A percentile compares a stretch with the other conserved stretches of the same genome.
phyloP scores from a whole-genome alignment of 441 rosid genomes.

The Populus hybrid region DNA sequence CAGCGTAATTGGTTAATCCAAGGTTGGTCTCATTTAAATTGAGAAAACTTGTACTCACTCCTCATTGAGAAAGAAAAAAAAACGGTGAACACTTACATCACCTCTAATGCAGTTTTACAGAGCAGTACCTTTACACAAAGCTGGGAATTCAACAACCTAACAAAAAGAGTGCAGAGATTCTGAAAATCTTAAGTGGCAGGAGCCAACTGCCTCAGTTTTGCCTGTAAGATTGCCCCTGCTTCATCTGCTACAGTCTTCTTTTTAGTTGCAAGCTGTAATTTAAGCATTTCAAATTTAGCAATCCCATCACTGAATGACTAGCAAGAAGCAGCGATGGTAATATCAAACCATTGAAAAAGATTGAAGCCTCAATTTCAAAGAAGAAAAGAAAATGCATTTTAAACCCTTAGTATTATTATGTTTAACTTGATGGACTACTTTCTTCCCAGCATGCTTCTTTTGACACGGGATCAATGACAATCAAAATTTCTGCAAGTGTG shows the following conservation, averaged over 20 bases:
- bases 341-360: neutral
- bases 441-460: neutral
- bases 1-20: neutral
- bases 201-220: slow-evolving; percentile 64
- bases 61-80: neutral
- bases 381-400: neutral
- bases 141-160: slow-evolving; percentile 5
- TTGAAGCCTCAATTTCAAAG: neutral
- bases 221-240: slow-evolving; percentile 67
- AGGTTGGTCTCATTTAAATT: neutral
- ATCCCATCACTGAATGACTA: neutral
- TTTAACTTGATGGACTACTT: neutral
- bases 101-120: neutral
- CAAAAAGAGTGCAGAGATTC: slow-evolving; percentile 8
- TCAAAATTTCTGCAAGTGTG: neutral
- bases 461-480: neutral
- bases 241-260: slow-evolving; percentile 88
- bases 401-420: neutral
- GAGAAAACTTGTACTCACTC: neutral
- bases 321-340: neutral
- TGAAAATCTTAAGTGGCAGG: slow-evolving; percentile 37
- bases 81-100: neutral
- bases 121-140: neutral
- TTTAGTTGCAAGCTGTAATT: slow-evolving; percentile 72
- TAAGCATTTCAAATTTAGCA: slow-evolving; percentile 1